Evolutionary conservation across 2,329 filamentous ascomycete genomes (phyloP).

Genomic region (Fusarium sulawesiense): DNA sequence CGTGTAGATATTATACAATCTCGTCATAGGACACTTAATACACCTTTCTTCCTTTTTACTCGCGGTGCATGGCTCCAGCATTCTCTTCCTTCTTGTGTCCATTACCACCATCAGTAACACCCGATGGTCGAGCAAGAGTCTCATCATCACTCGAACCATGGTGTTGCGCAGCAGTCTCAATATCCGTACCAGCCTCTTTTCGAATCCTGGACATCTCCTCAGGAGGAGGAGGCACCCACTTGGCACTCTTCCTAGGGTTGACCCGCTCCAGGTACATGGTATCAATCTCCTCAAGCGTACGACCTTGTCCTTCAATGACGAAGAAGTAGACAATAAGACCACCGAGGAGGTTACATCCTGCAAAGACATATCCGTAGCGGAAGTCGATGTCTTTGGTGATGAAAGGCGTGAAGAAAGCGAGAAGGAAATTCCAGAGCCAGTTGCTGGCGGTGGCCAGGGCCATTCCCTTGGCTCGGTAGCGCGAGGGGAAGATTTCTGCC

Average conservation of each 20-base stretch:
- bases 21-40: background rate
- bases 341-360: conserved; percentile 74
- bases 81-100: conserved; percentile 31
- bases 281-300: conserved; percentile 82
- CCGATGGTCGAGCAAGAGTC: conserved; percentile 20
- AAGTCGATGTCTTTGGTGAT: conserved; percentile 79
- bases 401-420: conserved; percentile 83
- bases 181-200: conserved; percentile 55
- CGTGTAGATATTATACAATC: conserved; percentile 10
- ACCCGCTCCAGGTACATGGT: conserved; percentile 78
- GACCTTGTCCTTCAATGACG: conserved; percentile 78
- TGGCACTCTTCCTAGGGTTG: conserved; percentile 69
- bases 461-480: conserved; percentile 71
- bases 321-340: conserved; percentile 80
- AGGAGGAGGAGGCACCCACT: conserved; percentile 61
- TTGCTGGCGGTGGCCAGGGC: conserved; percentile 70
- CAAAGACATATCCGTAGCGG: conserved; percentile 81
- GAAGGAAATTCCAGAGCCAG: conserved; percentile 80
- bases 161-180: conserved; percentile 42
- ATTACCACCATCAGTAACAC: conserved; percentile 7
- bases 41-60: conserved; percentile 1
- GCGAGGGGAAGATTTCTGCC: conserved; percentile 72
- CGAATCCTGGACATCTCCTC: conserved; percentile 58
- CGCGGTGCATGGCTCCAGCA: conserved; percentile 21
- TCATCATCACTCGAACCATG: conserved; percentile 31